phyloP scores from a whole-genome alignment of 345 rosid species.

The Luvunga scandens region DNA sequence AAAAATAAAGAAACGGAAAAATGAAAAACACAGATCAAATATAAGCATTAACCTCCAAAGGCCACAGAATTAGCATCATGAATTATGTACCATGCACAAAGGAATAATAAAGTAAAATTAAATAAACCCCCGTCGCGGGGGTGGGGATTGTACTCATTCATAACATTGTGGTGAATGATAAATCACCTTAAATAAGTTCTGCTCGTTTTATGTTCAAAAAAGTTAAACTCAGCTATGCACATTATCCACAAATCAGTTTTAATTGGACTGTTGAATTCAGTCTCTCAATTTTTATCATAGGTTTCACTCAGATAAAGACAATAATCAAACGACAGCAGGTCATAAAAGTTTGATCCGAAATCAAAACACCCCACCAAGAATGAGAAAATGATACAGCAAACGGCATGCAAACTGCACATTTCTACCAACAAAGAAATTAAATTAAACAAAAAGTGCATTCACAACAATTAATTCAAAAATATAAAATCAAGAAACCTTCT shows the following conservation, averaged over 20 bases:
- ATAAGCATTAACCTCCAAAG: conserved; percentile 1
- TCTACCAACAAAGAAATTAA: neutral
- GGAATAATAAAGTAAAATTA: neutral
- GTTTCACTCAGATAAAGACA: neutral
- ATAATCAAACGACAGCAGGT: neutral
- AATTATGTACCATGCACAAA: neutral
- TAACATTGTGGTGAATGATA: neutral
- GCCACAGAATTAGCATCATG: neutral
- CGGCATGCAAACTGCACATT: neutral
- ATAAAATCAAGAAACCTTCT: conserved; percentile 52
- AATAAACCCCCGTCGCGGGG: too few relatives aligned
- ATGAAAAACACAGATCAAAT: neutral
- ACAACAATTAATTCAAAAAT: neutral
- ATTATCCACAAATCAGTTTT: neutral
- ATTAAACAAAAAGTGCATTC: too few relatives aligned
- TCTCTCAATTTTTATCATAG: neutral
- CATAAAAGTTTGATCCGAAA: neutral
- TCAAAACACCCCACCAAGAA: neutral
- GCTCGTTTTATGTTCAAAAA: neutral
- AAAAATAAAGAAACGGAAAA: neutral
- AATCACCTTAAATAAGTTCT: neutral
- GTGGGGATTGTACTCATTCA: neutral
- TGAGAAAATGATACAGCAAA: neutral
- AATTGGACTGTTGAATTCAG: neutral
- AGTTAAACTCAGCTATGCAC: neutral